Evolutionary conservation across 805 yeast species (phyloP), one percentile per base, ranked within the genome.

Genomic region (Cyberlindnera bimundalis): DNA sequence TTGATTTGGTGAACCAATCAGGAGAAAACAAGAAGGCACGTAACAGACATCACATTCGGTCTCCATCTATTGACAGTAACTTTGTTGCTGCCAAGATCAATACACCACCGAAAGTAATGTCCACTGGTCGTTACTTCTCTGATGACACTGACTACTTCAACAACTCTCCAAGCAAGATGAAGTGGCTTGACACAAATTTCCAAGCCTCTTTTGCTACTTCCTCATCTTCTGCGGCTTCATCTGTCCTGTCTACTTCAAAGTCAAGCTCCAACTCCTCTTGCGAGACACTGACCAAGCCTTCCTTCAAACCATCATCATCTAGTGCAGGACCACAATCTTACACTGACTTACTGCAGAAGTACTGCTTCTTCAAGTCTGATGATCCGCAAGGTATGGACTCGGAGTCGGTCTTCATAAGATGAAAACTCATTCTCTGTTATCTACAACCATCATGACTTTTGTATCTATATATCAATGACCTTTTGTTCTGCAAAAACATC

Each of bases 141-240:
- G 61, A 55, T 31, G 60, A 53, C 29, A 55, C 59, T 17, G 61
- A 53, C 33, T 51, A 52, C 38, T 55, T 55, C 45, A 52, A 54
- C 35, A 33, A 35, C 26, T 46, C 51, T 2, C 38, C 52, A 17
- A 40, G 35, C 15, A 44, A 41, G 37, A 39, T 33, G 46, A 43
- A 35, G 20, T 43, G 43, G 33, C 23, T 40, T 6, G 15, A 23
- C 10, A 29, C 17, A 29, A 42, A 42, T 41, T 37, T 33, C 33
- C 39, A 42, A n/a, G 13, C 45, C 21, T 20, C 43, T 27, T 19
- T 33, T 39, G 7, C 42, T 11, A 32, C 46, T 4, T 14, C 46
- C 7, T 31, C 47, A 17, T 32, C 53, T 5, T 26, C 53, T 13
- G 28, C 47, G 2, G 10, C 43, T 2, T 33, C 47, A 25, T 35